Conservation (phyloP, 805 yeast genomes). For the Jamesozyma rosinii region DNA sequence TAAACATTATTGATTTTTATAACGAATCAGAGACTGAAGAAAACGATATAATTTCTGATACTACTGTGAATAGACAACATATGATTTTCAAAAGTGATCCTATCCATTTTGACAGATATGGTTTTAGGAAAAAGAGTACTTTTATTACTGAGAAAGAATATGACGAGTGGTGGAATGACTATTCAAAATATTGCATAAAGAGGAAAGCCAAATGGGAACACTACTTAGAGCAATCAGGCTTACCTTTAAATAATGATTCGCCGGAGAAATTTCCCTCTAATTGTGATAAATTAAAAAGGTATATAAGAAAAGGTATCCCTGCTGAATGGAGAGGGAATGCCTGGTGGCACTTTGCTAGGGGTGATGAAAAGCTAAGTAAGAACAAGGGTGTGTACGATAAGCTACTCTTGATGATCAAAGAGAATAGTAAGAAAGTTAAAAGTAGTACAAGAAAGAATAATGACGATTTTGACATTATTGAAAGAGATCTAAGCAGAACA, state of each 20-base stretch:
- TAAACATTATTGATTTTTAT: neutral
- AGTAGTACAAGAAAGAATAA: slow-evolving; percentile 7
- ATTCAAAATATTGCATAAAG: slow-evolving; percentile 50
- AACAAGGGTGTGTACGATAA: slow-evolving; percentile 70
- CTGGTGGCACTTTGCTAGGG: slow-evolving; percentile 91
- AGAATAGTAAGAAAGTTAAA: slow-evolving; percentile 23
- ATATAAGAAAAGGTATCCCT: slow-evolving; percentile 85
- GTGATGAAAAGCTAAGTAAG: slow-evolving; percentile 59
- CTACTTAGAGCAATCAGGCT: slow-evolving; percentile 58
- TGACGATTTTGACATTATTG: slow-evolving; percentile 79
- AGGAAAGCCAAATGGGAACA: slow-evolving; percentile 71
- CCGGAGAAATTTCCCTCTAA: slow-evolving; percentile 69
- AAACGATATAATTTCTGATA: neutral
- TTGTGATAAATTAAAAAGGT: slow-evolving; percentile 67
- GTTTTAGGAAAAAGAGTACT: slow-evolving; percentile 67
- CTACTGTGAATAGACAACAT: slow-evolving; percentile 5
- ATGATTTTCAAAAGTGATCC: slow-evolving; percentile 5
- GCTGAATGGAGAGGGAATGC: slow-evolving; percentile 96
- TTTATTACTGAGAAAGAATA: slow-evolving; percentile 49
- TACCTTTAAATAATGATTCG: slow-evolving; percentile 37
- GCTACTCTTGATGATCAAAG: slow-evolving; percentile 48
- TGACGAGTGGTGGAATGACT: slow-evolving; percentile 66
- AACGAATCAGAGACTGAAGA: neutral
- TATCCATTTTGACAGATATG: slow-evolving; percentile 61
- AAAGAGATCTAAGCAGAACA: slow-evolving; percentile 85